Percentiles rank a stretch among this genome's conserved stretches.
Conservation (phyloP, 2,329 filamentous ascomycete species). For the Scorias spongiosa region DNA sequence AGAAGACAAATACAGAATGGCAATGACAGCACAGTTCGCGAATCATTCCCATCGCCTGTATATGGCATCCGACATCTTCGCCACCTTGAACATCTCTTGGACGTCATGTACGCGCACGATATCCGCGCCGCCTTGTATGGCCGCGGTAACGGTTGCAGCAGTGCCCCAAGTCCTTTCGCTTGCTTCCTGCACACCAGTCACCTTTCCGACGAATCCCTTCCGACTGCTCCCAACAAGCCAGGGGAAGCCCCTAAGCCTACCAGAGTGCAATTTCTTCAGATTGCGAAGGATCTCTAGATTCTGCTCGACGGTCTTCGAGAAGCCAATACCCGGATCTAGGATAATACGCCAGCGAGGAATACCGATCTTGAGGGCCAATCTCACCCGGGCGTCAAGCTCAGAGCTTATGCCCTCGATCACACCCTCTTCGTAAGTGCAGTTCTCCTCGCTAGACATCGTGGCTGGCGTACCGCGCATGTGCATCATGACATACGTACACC, state of each 20-base stretch:
- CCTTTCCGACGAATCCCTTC: conserved; percentile 73
- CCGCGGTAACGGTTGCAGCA: conserved; percentile 72
- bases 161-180: conserved; percentile 68
- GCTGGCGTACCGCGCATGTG: conserved; percentile 82
- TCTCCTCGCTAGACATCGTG: conserved; percentile 56
- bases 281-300: conserved; percentile 63
- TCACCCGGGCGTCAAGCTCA: conserved; percentile 57
- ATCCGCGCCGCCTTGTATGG: conserved; percentile 76
- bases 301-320: conserved; percentile 70
- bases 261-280: neutral
- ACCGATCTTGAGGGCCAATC: conserved; percentile 64
- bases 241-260: conserved; percentile 49
- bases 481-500: conserved; percentile 72
- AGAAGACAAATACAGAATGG: no score
- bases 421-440: conserved; percentile 46
- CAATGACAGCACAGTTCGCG: no score
- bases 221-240: conserved; percentile 84
- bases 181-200: conserved; percentile 61
- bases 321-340: conserved; percentile 85
- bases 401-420: conserved; percentile 48
- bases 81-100: conserved; percentile 68
- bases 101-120: conserved; percentile 89
- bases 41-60: neutral
- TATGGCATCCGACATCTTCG: conserved; percentile 83
- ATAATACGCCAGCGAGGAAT: conserved; percentile 88